Base-by-base conservation (phyloP, 2,329 filamentous ascomycete species). In the Aureobasidium sp. region DNA sequence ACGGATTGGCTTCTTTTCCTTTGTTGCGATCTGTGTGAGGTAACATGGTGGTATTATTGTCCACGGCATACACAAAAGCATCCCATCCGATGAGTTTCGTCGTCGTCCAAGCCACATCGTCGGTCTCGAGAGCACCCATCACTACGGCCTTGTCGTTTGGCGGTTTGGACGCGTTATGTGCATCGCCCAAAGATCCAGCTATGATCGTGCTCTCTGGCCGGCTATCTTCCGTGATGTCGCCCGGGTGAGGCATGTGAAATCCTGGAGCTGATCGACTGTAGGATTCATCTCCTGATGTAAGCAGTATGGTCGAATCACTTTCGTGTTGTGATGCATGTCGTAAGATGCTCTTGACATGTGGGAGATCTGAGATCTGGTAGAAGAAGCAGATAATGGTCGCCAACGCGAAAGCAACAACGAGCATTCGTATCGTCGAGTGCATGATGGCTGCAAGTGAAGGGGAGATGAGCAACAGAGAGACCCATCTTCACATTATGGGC, bases 1-100 rank as follows among this genome's bases (percentile, higher is more conserved):
- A 84, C 50, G 80, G 80, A 73, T 80, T 82, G 5, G 81, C 77
- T 70, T 84, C 82, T 62, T 78, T 77, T 66, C 80, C 81, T 72
- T 83, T 84, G 71, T 83, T 74, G 23, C 71, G 65, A 18, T 66
- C 64, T 8, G 73, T 75, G 13, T 63, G 60, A 5, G 70, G 23
- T 10, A 40, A 65, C 31, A 69, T 69, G 36, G 67, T 69, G 33
- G 64, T 64, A 60, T 72, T 68, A 61, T 72, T 68, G 29, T 59
- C 55, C 63, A 80, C 81, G 65, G 73, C 75, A 72, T 82, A 84
- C 61, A 84, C 81, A 15, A 78, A 79, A 29, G 74, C 74, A 71
- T 83, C 77, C 82, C 82, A 84, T 69, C 81, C 80, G 4, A 79
- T 76, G 23, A 85, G 76, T 25, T 82, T 73, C 33, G 79, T 69